Conservation (phyloP, 257 asterid species). For the Ligustrum vulgare region DNA sequence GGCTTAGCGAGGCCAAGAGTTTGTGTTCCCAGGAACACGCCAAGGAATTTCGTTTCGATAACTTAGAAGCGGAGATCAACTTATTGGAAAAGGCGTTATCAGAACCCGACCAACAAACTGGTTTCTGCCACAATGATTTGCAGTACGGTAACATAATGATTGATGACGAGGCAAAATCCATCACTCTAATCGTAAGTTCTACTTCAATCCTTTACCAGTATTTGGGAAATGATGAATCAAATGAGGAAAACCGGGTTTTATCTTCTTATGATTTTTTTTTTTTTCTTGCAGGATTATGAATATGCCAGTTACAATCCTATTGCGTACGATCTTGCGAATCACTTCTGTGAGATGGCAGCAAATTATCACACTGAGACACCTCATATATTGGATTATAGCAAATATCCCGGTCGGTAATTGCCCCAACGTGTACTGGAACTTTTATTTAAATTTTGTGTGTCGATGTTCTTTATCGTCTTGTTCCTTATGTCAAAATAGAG, state of each 20-base stretch:
- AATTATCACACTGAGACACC: constrained; percentile 88
- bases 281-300: constrained; percentile 68
- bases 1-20: constrained; percentile 69
- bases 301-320: constrained; percentile 87
- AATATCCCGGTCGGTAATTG: constrained; percentile 67
- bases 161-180: constrained; percentile 44
- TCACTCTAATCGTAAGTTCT: constrained; percentile 68
- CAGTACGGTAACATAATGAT: constrained; percentile 97
- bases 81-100: constrained; percentile 54
- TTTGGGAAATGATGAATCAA: background rate
- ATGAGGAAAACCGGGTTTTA: background rate
- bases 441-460: background rate
- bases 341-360: constrained; percentile 97
- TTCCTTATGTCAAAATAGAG: background rate
- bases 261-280: background rate
- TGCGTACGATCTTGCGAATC: constrained; percentile 92
- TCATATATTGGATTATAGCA: constrained; percentile 72
- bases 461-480: background rate
- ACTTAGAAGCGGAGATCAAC: constrained; percentile 52
- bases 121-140: constrained; percentile 93
- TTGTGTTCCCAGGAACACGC: constrained; percentile 54
- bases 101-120: constrained; percentile 44
- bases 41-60: constrained; percentile 46
- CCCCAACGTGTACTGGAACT: background rate
- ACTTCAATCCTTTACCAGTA: background rate